A percentile compares a stretch with the other conserved stretches of the same genome.
These are phyloP conservation scores for Psilocybe azurescens DNA, from an alignment of 768 basidiomycete species.

Conservation along the genomic window DNA sequence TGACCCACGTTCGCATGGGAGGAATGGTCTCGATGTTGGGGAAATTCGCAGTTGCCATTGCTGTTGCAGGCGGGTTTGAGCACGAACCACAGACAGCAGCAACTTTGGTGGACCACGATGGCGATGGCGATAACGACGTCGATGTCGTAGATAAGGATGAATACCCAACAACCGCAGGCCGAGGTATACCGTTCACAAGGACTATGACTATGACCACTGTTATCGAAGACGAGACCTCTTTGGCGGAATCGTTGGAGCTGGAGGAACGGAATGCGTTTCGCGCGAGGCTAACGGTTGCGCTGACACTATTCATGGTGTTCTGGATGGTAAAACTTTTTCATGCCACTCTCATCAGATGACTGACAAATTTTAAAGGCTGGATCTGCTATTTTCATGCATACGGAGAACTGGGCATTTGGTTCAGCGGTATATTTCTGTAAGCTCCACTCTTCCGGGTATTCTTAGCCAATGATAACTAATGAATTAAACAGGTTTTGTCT, in stretches of 20 bases:
- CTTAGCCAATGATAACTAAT: not conserved
- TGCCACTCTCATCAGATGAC: not conserved
- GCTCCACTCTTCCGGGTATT: conserved; percentile 18
- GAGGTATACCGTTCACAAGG: conserved; percentile 18
- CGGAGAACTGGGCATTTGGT: conserved; percentile 73
- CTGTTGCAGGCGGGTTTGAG: conserved; percentile 25
- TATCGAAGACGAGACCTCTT: conserved; percentile 35
- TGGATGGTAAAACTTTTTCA: conserved; percentile 60
- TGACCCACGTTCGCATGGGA: conserved; percentile 63
- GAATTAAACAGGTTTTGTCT: conserved; percentile 57
- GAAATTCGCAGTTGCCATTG: conserved; percentile 55
- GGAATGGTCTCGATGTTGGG: conserved; percentile 62
- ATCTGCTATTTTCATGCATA: conserved; percentile 67
- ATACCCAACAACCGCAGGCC: conserved; percentile 2
- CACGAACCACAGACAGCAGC: not conserved
- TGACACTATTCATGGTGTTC: conserved; percentile 71
- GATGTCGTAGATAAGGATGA: conserved; percentile 11
- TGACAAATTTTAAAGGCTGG: conserved; percentile 51
- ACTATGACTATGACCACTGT: conserved; percentile 22
- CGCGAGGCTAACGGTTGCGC: conserved; percentile 60
- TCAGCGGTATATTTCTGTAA: conserved; percentile 74
- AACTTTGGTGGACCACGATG: conserved; percentile 4
- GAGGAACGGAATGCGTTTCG: conserved; percentile 62
- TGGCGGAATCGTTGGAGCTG: conserved; percentile 34
- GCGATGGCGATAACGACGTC: not conserved